phyloP scores from a whole-genome alignment of 176 grass and related monocot genomes.

The Elymus sibiricus region DNA sequence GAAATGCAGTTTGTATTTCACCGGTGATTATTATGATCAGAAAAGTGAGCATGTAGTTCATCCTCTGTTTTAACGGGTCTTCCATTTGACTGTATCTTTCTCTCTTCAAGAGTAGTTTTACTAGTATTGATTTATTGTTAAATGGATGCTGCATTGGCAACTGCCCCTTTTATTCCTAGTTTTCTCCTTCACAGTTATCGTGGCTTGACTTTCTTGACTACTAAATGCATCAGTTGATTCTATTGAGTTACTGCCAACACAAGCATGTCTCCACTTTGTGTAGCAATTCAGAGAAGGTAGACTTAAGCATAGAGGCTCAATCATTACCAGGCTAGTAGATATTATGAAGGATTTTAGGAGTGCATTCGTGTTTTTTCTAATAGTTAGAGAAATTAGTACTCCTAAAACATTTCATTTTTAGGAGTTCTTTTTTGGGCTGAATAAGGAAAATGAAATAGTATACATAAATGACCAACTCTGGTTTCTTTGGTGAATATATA shows the following conservation, averaged over 20 bases:
- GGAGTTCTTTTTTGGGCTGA: not conserved
- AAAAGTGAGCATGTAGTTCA: not conserved
- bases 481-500: not conserved
- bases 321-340: not conserved
- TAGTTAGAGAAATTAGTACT: not conserved
- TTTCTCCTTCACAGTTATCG: constrained; percentile 7
- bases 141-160: not conserved
- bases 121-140: not conserved
- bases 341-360: not conserved
- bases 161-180: not conserved
- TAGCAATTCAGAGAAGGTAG: not conserved
- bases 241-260: constrained; percentile 11
- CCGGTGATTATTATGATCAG: not conserved
- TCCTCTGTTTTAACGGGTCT: not conserved
- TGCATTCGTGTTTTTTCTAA: not conserved
- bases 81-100: constrained; percentile 33
- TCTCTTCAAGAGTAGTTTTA: not conserved
- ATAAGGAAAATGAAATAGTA: not conserved
- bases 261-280: constrained; percentile 20
- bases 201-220: constrained; percentile 34
- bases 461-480: not conserved
- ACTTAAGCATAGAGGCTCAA: not conserved
- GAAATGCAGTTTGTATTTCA: not conserved
- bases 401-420: not conserved
- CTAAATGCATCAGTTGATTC: not conserved